Evolutionary conservation across 2,329 filamentous ascomycete genomes (phyloP).

Genomic region (Cladobotryum protrusum): DNA sequence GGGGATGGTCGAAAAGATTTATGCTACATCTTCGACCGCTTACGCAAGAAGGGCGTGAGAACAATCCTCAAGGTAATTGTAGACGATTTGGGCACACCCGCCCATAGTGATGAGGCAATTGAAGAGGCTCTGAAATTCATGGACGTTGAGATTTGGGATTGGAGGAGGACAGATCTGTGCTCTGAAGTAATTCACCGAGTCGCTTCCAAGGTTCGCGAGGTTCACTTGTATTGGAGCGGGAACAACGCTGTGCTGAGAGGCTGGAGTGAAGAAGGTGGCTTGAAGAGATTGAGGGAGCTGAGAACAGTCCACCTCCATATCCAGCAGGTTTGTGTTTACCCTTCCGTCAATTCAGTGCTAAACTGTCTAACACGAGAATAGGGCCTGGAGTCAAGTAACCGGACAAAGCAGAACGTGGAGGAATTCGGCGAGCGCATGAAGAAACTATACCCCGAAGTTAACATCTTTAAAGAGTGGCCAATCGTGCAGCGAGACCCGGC

Average conservation of each 20-base stretch:
- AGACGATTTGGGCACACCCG: slow-evolving; percentile 15
- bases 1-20: slow-evolving; percentile 14
- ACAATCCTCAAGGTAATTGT: slow-evolving; percentile 25
- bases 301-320: slow-evolving; percentile 19
- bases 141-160: slow-evolving; percentile 24
- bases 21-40: slow-evolving; percentile 22
- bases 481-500: slow-evolving; percentile 5
- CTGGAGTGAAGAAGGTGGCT: slow-evolving; percentile 24
- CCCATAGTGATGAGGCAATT: slow-evolving; percentile 26
- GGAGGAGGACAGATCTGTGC: slow-evolving; percentile 24
- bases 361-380: not conserved
- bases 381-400: slow-evolving; percentile 15
- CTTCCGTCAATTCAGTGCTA: not conserved
- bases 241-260: slow-evolving; percentile 27
- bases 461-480: slow-evolving; percentile 9
- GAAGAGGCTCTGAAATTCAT: slow-evolving; percentile 19
- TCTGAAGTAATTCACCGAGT: slow-evolving; percentile 17
- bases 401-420: slow-evolving; percentile 13
- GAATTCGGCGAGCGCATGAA: slow-evolving; percentile 14
- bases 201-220: slow-evolving; percentile 8
- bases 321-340: slow-evolving; percentile 8
- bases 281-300: slow-evolving; percentile 19
- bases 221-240: slow-evolving; percentile 26
- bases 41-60: slow-evolving; percentile 20
- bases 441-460: slow-evolving; percentile 10